Evolutionary conservation across 2,329 filamentous ascomycete species (phyloP).

Genomic region (Tolypocladium cylindrosporum): DNA sequence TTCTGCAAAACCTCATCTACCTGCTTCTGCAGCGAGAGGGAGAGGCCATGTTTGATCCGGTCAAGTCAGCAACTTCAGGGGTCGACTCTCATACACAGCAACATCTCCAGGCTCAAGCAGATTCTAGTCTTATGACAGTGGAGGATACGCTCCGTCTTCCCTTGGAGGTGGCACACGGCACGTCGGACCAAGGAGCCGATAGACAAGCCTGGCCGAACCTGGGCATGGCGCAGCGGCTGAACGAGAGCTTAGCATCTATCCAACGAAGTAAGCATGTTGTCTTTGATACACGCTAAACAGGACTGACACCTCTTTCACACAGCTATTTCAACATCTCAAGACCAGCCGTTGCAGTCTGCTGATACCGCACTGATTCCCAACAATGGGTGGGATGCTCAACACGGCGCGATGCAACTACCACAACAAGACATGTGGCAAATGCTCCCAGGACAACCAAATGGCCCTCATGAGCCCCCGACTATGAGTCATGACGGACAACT

Average conservation of each 20-base stretch:
- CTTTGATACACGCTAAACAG: background rate
- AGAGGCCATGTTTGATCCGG: background rate
- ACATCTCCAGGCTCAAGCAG: background rate
- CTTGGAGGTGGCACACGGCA: background rate
- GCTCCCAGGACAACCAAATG: background rate
- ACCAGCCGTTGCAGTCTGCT: background rate
- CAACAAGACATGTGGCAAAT: background rate
- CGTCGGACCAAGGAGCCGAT: background rate
- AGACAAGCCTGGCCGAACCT: background rate
- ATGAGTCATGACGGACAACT: background rate
- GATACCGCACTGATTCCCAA: background rate
- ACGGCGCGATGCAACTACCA: background rate
- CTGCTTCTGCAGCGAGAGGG: background rate
- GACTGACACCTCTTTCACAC: background rate
- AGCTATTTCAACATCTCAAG: background rate
- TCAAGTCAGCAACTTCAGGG: background rate
- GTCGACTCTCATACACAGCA: background rate
- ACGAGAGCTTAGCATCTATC: conserved; percentile 1
- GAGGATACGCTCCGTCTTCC: background rate
- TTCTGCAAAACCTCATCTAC: background rate
- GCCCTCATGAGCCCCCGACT: background rate
- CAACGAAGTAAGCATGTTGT: background rate
- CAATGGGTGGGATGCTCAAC: background rate
- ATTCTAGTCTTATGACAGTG: background rate
- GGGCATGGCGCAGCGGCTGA: background rate